Percentiles rank a stretch among this genome's conserved stretches.
Evolutionary conservation across 2,329 filamentous ascomycete species (phyloP).

Genomic region (Claviceps spartinae): DNA sequence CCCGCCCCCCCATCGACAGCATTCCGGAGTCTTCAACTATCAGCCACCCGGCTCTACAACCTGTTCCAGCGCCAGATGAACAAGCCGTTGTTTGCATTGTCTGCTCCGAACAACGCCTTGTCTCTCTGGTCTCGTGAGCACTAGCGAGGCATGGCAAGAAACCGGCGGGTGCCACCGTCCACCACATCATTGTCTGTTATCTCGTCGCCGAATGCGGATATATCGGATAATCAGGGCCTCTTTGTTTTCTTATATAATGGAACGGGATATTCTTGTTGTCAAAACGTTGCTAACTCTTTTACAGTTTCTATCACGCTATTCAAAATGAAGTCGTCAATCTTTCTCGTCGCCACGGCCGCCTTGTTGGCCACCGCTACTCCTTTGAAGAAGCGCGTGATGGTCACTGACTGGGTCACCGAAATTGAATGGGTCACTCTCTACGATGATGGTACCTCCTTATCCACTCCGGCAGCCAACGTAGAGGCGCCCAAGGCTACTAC

Average conservation of each 20-base stretch:
- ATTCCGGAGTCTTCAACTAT: background rate
- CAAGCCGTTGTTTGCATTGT: background rate
- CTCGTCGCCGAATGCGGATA: background rate
- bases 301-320: background rate
- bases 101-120: background rate
- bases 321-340: constrained; percentile 35
- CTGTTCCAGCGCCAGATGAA: background rate
- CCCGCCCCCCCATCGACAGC: background rate
- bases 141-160: background rate
- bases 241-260: background rate
- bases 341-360: constrained; percentile 32
- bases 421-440: constrained; percentile 32
- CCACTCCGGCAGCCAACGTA: constrained; percentile 1
- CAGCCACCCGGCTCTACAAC: constrained; percentile 1
- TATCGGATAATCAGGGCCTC: background rate
- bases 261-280: background rate
- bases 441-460: constrained; percentile 8
- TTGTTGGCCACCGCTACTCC: constrained; percentile 32
- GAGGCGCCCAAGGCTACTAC: constrained; percentile 6
- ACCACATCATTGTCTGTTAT: background rate
- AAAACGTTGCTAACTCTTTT: background rate
- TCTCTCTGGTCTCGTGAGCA: background rate
- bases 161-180: background rate
- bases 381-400: constrained; percentile 25
- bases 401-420: constrained; percentile 28